Evolutionary conservation across 306 rosid genomes (phyloP), one percentile per base, ranked within the genome.

Genomic region (Cucurbita pepo): DNA sequence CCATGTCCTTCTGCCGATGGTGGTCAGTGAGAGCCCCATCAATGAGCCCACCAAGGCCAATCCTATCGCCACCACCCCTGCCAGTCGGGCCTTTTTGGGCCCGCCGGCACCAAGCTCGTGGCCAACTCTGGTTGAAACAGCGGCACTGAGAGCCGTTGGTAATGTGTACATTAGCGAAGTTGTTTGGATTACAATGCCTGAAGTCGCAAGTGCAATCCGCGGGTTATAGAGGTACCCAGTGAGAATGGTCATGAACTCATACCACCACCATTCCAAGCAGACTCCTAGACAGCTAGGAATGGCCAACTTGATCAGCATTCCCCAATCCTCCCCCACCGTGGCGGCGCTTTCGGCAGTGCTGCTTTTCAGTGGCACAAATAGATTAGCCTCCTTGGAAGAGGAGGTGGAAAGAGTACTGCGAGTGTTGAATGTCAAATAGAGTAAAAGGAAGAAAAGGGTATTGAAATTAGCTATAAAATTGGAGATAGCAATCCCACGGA

Each of bases 181-280:
- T 4, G 93, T 88, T 74, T 86, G 88, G 40, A 88, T 88, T 34
- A 85, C 88, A 71, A 85, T 88, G 34, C 86, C 92, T 0, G 86
- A 85, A 0, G 89, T 81, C 1, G 89, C 89, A 0, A 88, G 75
- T 5, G 88, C 83, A 1, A 82, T 84, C 3, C 75, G 75, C 6
- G 90, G 92, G 36, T 85, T 83, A 9, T 80, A n/a, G 5, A 88
- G 92, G 56, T 85, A 88, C 10, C 90, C 92, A 0, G 92, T 82
- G 13, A 85, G 76, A 25, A 88, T 83, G 6, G 88, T 88, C 92
- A 88, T 88, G 45, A 88, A 75, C 50, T 88, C 92, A 56, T 88
- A 88, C 90, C 96, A 92, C 98, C 98, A 92, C 98, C 98, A 92
- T 64, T 92, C 96, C 38, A 92, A 78, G 47, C 98, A 92, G 21